Evolutionary conservation across 1,139 yeast genomes (phyloP).

Genomic region (Candida tetrigidarum): DNA sequence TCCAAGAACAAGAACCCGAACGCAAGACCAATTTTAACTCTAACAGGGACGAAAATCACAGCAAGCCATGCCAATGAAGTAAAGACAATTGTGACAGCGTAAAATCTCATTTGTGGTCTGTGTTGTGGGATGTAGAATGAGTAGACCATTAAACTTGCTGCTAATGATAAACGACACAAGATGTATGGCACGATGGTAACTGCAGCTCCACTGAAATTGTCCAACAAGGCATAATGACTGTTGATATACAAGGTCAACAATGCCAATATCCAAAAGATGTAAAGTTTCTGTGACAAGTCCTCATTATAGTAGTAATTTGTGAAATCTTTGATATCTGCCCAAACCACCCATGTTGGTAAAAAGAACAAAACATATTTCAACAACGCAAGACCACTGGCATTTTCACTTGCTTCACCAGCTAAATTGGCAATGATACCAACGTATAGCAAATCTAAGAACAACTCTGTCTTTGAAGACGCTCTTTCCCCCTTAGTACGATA

Average conservation of each 20-base stretch:
- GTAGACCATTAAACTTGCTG: conserved; percentile 42
- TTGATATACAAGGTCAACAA: conserved; percentile 58
- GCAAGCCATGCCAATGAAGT: conserved; percentile 50
- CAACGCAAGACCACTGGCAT: conserved; percentile 52
- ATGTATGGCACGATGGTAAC: conserved; percentile 51
- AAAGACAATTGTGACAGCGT: conserved; percentile 33
- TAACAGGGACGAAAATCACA: conserved; percentile 46
- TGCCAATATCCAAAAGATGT: conserved; percentile 57
- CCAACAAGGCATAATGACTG: conserved; percentile 45
- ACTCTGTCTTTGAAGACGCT: conserved; percentile 53
- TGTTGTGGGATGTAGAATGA: conserved; percentile 59
- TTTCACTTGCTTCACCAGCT: conserved; percentile 57
- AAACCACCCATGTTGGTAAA: conserved; percentile 63
- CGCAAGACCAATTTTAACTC: conserved; percentile 54
- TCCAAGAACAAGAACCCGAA: conserved; percentile 49
- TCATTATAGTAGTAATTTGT: conserved; percentile 68
- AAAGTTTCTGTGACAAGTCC: conserved; percentile 58
- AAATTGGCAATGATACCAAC: conserved; percentile 68
- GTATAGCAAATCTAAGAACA: conserved; percentile 64
- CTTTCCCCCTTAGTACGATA: conserved; percentile 63
- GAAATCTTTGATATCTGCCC: conserved; percentile 68
- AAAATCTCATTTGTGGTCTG: conserved; percentile 52
- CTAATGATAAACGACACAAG: conserved; percentile 46
- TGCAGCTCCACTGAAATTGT: conserved; percentile 42
- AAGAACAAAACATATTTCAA: conserved; percentile 55